These are phyloP conservation scores for Clavispora santaluciae DNA, from an alignment of 805 yeast species.

Conservation along the genomic window DNA sequence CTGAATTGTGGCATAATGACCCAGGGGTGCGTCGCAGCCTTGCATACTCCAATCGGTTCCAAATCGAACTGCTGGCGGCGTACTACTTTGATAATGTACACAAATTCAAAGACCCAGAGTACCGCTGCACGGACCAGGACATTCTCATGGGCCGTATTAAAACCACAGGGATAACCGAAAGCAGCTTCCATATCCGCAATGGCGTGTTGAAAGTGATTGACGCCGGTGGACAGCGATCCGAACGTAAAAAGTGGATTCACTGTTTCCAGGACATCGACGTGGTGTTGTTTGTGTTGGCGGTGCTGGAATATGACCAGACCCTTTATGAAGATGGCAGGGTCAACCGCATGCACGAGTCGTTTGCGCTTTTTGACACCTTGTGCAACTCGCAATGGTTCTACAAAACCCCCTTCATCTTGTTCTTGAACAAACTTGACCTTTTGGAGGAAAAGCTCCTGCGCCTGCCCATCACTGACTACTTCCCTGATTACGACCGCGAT, in stretches of 20 bases:
- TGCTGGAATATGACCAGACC: conserved; percentile 88
- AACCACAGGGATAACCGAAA: conserved; percentile 93
- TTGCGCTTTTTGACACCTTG: conserved; percentile 75
- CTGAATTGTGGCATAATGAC: conserved; percentile 65
- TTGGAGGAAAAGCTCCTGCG: conserved; percentile 63
- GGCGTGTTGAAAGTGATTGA: conserved; percentile 75
- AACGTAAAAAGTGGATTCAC: conserved; percentile 91
- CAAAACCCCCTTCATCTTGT: conserved; percentile 82
- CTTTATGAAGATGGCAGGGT: conserved; percentile 85
- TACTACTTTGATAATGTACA: conserved; percentile 75
- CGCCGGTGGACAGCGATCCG: conserved; percentile 95
- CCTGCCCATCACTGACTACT: conserved; percentile 65
- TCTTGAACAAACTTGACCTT: conserved; percentile 83
- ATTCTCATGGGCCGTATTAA: conserved; percentile 87
- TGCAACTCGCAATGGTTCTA: conserved; percentile 83
- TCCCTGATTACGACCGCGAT: conserved; percentile 70
- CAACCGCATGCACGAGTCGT: conserved; percentile 87
- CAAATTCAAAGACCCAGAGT: conserved; percentile 59
- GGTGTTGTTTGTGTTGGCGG: conserved; percentile 81
- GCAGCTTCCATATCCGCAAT: conserved; percentile 61
- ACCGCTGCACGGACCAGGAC: conserved; percentile 74
- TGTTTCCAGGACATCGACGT: conserved; percentile 89
- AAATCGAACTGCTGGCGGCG: conserved; percentile 75
- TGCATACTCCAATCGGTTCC: conserved; percentile 67
- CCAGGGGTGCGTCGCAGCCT: conserved; percentile 59